Evolutionary conservation across 73 alveolate genomes (phyloP), one percentile per base, ranked within the genome.

Genomic region (Paramecium primaurelia): DNA sequence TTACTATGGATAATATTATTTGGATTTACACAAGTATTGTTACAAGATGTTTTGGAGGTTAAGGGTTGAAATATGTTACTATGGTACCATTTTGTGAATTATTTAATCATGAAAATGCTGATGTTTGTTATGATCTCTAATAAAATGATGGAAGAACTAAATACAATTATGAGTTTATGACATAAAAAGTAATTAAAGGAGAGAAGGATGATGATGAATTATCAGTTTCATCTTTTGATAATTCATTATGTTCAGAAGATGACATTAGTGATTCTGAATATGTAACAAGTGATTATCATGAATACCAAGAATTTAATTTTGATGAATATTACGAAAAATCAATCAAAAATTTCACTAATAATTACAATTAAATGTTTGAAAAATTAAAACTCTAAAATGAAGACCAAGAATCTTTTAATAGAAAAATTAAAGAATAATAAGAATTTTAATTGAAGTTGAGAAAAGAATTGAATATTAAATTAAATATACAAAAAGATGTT

Each of bases 1-100:
- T 89, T 71, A 14, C 38, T 40, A 9, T 77, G 71, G 94, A 64
- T 2, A 89, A 89, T 89, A 71, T 89, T 45, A 89, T 59, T 42
- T 89, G 94, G 94, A 89, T 89, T 28, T 37, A 89, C 37, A 89
- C 77, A n/a, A 88, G 77, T 22, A 30, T 89, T 18, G 86, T 77
- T 22, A 45, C 86, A 26, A 69, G 94, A 71, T 64, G 94, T 47
- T 89, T 89, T 30, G 94, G 94, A 6, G 69, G 93, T 28, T 77
- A 73, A 14, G 28, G 38, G 0, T 36, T 89, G 37, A 88, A 54
- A 12, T 71, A 89, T 16, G 88, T 89, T 68, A 37, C 92, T 10
- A 42, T 89, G 59, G 94, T 89, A 18, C 94, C 94, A 14, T 71
- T 89, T 25, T 77, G 86, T 40, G 94, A 89, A 32, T 40, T 89